A percentile compares a stretch with the other conserved stretches of the same genome.
Evolutionary conservation across 495 filamentous ascomycete genomes (phyloP).

Genomic region (Poronia punctata): DNA sequence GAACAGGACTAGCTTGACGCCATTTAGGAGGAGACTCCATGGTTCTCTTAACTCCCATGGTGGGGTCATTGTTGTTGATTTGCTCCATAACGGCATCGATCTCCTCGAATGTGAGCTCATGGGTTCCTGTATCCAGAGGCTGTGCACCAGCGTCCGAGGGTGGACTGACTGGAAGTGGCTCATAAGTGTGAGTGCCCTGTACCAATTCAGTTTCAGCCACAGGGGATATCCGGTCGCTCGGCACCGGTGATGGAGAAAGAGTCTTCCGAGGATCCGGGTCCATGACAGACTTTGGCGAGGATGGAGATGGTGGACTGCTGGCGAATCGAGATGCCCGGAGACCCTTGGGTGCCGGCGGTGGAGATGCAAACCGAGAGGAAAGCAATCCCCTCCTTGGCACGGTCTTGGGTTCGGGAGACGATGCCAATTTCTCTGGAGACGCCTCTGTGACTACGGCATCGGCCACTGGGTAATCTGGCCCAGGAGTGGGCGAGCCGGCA

Average conservation of each 20-base stretch:
- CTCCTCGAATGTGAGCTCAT: constrained; percentile 64
- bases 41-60: constrained; percentile 61
- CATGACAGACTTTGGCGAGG: constrained; percentile 23
- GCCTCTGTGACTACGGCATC: constrained; percentile 20
- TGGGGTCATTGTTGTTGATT: constrained; percentile 62
- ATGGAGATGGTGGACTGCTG: constrained; percentile 29
- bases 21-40: constrained; percentile 42
- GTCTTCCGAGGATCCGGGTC: constrained; percentile 16
- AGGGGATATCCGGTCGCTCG: constrained; percentile 11
- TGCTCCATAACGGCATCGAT: constrained; percentile 83
- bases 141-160: constrained; percentile 19
- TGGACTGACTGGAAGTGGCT: constrained; percentile 22
- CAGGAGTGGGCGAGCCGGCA: constrained; percentile 31
- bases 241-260: constrained; percentile 27
- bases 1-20: constrained; percentile 35
- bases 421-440: constrained; percentile 7
- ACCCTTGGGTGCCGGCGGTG: constrained; percentile 25
- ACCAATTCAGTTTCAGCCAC: constrained; percentile 13
- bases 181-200: constrained; percentile 23
- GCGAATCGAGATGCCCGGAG: constrained; percentile 37
- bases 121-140: constrained; percentile 12
- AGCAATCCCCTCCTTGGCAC: constrained; percentile 13
- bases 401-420: constrained; percentile 14
- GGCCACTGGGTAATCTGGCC: constrained; percentile 16
- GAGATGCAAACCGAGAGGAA: constrained; percentile 24